These are phyloP conservation scores for Adansonia grandidieri DNA, from an alignment of 441 rosid species.

Conservation along the genomic window DNA sequence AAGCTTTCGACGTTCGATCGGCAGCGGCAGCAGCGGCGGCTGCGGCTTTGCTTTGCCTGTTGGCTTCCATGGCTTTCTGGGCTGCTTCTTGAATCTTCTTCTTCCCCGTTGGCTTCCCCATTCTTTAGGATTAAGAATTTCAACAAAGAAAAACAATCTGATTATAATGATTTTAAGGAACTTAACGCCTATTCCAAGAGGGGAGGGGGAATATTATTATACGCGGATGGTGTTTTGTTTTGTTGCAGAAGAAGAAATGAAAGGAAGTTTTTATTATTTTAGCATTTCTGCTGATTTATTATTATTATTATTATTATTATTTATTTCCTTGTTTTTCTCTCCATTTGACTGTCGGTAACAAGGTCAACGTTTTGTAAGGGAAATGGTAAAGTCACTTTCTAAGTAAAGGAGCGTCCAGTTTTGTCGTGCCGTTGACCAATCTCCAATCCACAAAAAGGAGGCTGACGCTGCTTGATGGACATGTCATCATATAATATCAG, in stretches of 20 bases:
- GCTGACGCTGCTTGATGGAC: too few species aligned
- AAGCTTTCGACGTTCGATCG: conserved; percentile 64
- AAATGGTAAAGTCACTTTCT: not conserved
- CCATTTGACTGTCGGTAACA: not conserved
- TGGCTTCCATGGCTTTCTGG: conserved; percentile 34
- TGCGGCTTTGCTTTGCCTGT: conserved; percentile 39
- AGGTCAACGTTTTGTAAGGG: not conserved
- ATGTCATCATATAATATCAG: too few species aligned
- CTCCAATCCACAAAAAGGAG: too few species aligned
- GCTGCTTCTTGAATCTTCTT: conserved; percentile 59
- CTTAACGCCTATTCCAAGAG: not conserved
- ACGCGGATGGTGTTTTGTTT: not conserved
- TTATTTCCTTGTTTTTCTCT: not conserved
- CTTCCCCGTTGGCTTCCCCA: conserved; percentile 96
- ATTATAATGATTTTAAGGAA: not conserved
- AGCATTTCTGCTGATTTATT: not conserved
- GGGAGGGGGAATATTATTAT: not conserved
- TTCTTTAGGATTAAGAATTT: conserved; percentile 25
- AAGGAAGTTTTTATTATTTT: not conserved
- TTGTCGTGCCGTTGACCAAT: not conserved
- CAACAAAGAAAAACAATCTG: not conserved
- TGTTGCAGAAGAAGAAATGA: not conserved
- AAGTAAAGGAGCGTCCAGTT: not conserved
- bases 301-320: not conserved
- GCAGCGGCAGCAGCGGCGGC: not conserved